Base-by-base conservation (phyloP, 148 eudicot species). In the Simmondsia chinensis region DNA sequence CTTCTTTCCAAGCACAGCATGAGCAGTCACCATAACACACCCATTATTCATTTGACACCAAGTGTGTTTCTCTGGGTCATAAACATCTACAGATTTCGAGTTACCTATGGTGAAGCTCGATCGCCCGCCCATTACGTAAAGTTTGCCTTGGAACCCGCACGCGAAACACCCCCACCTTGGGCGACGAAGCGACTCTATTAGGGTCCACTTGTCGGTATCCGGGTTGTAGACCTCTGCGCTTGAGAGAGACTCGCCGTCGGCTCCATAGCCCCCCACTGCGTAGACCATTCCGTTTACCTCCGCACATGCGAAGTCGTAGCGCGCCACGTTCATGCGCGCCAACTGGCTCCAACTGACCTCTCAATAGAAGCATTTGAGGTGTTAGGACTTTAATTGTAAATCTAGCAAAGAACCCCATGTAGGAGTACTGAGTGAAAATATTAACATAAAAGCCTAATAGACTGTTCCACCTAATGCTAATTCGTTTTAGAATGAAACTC, bases 11-110 rank as follows among this genome's bases (percentile, higher is more conserved):
- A 88, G 39, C 42, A 77, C 80, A 7, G 97, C 84, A 40, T 83
- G 97, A 17, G 97, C 81, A 1, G 94, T 88, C 18, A 88, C 97
- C 97, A 88, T 88, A 1, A 88, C 97, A 47, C 97, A 83, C 0
- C 97, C 97, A 15, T 88, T 88, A 56, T 80, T 88, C 82, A 78
- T 89, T 68, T 73, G 72, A 8, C 53, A 35, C 97, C 97, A 89
- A 1, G 74, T 43, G 34, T 64, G 83, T 17, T 38, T 63, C 18
- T 62, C 66, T 0, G 97, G 79, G 72, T 57, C 15, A 22, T 89
- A 89, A 20, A 83, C 82, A 35, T 88, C 94, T 2, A 89, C 70
- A 9, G 57, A 80, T 63, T 64, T 79, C 9, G 94, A 89, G 62
- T 89, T 84, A 29, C 97, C 97, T 2, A 89, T 89, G 2, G 93